Conservation (phyloP, 148 eudicot species). For the Rhododendron vialii region DNA sequence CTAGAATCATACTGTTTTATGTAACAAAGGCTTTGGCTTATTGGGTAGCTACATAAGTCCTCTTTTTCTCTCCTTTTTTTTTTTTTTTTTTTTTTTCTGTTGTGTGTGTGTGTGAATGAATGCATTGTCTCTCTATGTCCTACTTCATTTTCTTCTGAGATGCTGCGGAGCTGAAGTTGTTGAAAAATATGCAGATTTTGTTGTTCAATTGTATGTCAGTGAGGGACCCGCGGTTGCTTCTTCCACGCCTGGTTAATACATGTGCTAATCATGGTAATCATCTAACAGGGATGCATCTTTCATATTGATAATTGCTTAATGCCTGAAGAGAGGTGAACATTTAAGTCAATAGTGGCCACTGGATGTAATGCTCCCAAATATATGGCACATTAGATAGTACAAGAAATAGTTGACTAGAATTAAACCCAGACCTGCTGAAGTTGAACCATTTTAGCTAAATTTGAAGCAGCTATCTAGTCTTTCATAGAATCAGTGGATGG, state of each 20-base stretch:
- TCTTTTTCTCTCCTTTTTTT: neutral
- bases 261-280: constrained; percentile 61
- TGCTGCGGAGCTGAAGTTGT: constrained; percentile 18
- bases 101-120: too few relatives aligned
- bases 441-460: neutral
- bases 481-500: neutral
- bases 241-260: constrained; percentile 67
- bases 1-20: neutral
- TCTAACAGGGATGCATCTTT: constrained; percentile 4
- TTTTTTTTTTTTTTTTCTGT: neutral
- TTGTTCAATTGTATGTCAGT: constrained; percentile 99
- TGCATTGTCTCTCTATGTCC: neutral
- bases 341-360: neutral
- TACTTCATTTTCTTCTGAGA: constrained; percentile 1
- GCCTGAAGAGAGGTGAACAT: neutral
- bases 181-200: constrained; percentile 65
- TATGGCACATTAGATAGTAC: neutral
- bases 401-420: neutral
- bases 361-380: neutral
- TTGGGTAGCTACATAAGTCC: neutral
- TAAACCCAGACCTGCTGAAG: neutral
- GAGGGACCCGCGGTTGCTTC: constrained; percentile 88
- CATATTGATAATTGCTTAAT: neutral
- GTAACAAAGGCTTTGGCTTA: neutral
- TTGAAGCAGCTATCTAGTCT: constrained; percentile 1